Evolutionary conservation across 2,329 filamentous ascomycete species (phyloP), one percentile per base, ranked within the genome.

Genomic region (Trichophyton equinum): DNA sequence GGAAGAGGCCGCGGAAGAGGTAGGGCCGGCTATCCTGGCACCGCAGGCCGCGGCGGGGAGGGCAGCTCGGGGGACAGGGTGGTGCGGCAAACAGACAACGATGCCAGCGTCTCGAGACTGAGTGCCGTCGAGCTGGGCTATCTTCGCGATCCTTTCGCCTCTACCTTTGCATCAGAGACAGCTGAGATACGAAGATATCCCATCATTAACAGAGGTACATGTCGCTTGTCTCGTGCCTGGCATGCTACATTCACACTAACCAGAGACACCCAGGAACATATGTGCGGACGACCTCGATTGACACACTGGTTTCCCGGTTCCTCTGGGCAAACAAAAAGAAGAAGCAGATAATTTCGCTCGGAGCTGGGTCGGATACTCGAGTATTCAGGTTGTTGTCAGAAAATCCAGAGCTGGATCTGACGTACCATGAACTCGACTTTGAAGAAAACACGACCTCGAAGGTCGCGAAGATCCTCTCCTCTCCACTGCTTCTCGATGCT

Each of bases 401-500:
- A 3, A 63, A 65, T 7, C 71, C 75, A 15, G 71, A 76, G 59
- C 72, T 74, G 0, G 68, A 76, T 30, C 62, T 96, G 18, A 72
- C 87, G 62, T 99, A 97, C 72, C 91, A 97, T 72, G 94, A 99
- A 73, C 78, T 99, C 61, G 94, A 99, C 73, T 97, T 97, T 68
- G 81, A 87, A 0, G 74, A 81, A 22, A 91, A 91, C 60, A 85
- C 84, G n/a, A 70, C 76, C 2, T 79, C 81, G 47, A 96, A 92
- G 74, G 79, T 87, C 51, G 69, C 67, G 59, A 67, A 70, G 2
- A 76, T 77, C 59, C 70, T 68, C 38, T 68, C 70, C 18, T 68
- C 69, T 2, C 69, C 70, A 13, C 62, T 66, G 30, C 66, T 74
- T 9, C 70, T 69, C 59, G 69, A 68, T 25, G 64, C 67, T 5